Base-by-base conservation (phyloP, 164 flowering plant genomes). In the Malania oleifera region DNA sequence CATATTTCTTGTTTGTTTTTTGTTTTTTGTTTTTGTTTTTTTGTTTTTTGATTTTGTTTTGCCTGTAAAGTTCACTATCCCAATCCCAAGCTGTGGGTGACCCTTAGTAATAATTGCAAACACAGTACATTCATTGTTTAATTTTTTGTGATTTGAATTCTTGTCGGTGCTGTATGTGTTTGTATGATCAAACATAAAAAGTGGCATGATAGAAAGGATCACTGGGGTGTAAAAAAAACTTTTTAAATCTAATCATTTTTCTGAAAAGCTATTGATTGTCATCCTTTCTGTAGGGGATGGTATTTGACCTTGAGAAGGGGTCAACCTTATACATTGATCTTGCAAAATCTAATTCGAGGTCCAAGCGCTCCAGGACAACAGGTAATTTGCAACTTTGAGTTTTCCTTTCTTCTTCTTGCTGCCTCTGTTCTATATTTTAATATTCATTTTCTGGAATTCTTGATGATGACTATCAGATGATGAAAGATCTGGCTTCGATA, bases 281-380 rank as follows among this genome's bases (percentile, higher is more conserved):
- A 19, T 43, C 11, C 22, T 38, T 70, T 45, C 56, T 64, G 18
- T 78, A 89, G 98, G 98, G 96, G 11, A 61, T 90, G 85, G 77
- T 84, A 39, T 93, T 89, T 78, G 96, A 93, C 74, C 87, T 90
- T 54, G 92, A 87, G 72, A 80, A 81, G 75, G 86, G 80, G 20
- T 87, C 96, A 61, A 77, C 85, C 31, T 72, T 93, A 20, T 72
- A 77, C 52, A 81, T 90, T 73, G 90, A 88, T 67, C 86, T 88
- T 45, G 96, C 99, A 43, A 93, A 90, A 77, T 77, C 92, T 20
- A 93, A 88, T 66, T 86, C 99, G 52, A 75, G 89, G 67, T 80
- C 92, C 19, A 93, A 93, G 64, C 91, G 96, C 66, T 60, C 77
- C 55, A 82, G 96, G 69, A 46, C 89, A 8, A 10, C 15, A 84